These are phyloP conservation scores for Neofusicoccum cordaticola DNA, from an alignment of 2,329 filamentous ascomycete genomes.

Conservation along the genomic window DNA sequence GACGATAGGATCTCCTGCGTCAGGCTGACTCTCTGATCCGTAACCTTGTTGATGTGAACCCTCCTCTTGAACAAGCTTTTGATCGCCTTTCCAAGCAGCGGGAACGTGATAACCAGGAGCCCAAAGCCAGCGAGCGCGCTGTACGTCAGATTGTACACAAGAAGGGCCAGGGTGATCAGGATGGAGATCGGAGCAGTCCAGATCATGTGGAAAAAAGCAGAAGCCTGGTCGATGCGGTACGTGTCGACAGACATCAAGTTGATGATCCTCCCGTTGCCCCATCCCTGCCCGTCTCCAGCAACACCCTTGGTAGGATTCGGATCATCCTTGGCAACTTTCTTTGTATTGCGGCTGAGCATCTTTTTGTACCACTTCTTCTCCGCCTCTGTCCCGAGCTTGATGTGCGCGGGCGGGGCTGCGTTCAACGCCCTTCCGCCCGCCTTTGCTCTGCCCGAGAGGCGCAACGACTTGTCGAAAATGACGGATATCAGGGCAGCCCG, in stretches of 20 bases:
- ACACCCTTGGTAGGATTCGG: slow-evolving; percentile 48
- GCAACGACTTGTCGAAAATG: slow-evolving; percentile 92
- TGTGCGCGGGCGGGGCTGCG: slow-evolving; percentile 41
- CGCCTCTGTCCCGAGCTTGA: slow-evolving; percentile 48
- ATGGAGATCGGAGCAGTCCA: slow-evolving; percentile 84
- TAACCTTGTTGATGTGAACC: slow-evolving; percentile 84
- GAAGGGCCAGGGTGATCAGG: slow-evolving; percentile 72
- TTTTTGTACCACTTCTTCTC: slow-evolving; percentile 53
- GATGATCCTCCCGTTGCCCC: slow-evolving; percentile 88
- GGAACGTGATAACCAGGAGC: slow-evolving; percentile 74
- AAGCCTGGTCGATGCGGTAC: slow-evolving; percentile 86
- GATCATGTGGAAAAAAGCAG: slow-evolving; percentile 82
- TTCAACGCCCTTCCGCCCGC: slow-evolving; percentile 65
- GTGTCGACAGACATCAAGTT: slow-evolving; percentile 96
- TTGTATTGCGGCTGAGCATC: slow-evolving; percentile 34
- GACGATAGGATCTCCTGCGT: slow-evolving; percentile 91
- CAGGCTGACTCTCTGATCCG: slow-evolving; percentile 84
- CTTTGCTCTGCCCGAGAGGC: slow-evolving; percentile 80
- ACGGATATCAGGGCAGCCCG: slow-evolving; percentile 78
- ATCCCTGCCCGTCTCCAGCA: slow-evolving; percentile 71
- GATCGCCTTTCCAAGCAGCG: slow-evolving; percentile 73
- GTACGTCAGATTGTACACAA: slow-evolving; percentile 85
- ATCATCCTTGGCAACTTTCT: slow-evolving; percentile 39
- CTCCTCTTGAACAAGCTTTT: slow-evolving; percentile 72
- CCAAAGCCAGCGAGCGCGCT: slow-evolving; percentile 86